Evolutionary conservation across 345 rosid species (phyloP).

Genomic region (Atalantia buxifolia): DNA sequence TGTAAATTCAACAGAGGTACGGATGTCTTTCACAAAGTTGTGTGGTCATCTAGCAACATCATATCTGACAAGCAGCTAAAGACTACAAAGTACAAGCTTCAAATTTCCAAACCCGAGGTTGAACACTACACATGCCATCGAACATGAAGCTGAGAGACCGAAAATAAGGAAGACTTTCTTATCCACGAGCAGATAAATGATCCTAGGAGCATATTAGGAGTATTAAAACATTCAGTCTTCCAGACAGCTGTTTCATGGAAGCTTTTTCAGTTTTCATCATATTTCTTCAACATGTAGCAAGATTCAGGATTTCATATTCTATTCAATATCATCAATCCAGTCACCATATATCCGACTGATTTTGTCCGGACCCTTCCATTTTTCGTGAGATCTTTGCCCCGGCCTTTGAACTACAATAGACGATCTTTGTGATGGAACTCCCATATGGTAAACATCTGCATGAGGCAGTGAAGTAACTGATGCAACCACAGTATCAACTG

Average conservation of each 20-base stretch:
- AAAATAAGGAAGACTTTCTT: slow-evolving; percentile 1
- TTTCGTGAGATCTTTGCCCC: slow-evolving; percentile 79
- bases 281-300: slow-evolving; percentile 2
- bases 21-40: not conserved
- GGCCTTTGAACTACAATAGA: slow-evolving; percentile 63
- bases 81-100: slow-evolving; percentile 18
- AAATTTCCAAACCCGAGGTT: slow-evolving; percentile 13
- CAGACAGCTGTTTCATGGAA: slow-evolving; percentile 5
- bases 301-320: slow-evolving; percentile 12
- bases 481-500: slow-evolving; percentile 43
- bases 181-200: slow-evolving; percentile 16
- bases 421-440: slow-evolving; percentile 74
- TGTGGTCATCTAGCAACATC: not conserved
- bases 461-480: slow-evolving; percentile 51
- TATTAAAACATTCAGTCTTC: slow-evolving; percentile 1
- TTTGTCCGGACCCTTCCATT: slow-evolving; percentile 98
- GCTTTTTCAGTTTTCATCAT: not conserved
- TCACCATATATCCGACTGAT: slow-evolving; percentile 98
- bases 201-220: not conserved
- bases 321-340: slow-evolving; percentile 93
- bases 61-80: slow-evolving; percentile 9
- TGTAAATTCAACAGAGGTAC: slow-evolving; percentile 1
- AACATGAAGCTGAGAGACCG: not conserved
- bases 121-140: not conserved
- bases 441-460: slow-evolving; percentile 55